phyloP scores from a whole-genome alignment of 306 rosid species.

The Alnus rubra region DNA sequence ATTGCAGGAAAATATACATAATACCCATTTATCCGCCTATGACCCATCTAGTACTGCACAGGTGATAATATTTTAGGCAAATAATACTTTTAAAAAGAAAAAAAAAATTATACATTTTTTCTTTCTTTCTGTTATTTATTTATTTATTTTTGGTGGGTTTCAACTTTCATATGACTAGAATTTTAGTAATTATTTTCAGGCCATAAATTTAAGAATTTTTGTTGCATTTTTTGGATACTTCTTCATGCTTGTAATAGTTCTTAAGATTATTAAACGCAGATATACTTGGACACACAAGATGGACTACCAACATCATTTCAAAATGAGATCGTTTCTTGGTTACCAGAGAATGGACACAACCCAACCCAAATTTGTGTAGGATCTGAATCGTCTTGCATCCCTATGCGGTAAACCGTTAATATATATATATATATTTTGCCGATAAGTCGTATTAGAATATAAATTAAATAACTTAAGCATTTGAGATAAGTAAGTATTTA shows the following conservation, averaged over 20 bases:
- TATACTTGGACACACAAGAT: slow-evolving; percentile 1
- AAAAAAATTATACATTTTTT: too few species aligned
- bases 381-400: slow-evolving; percentile 44
- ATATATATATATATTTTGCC: too few species aligned
- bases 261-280: background rate
- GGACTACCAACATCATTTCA: slow-evolving; percentile 52
- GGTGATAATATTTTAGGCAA: slow-evolving; percentile 23
- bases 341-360: slow-evolving; percentile 47
- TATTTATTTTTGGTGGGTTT: too few species aligned
- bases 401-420: background rate
- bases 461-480: too few species aligned
- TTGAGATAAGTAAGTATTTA: too few species aligned
- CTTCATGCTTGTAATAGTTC: background rate
- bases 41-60: slow-evolving; percentile 49
- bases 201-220: background rate
- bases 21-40: slow-evolving; percentile 50
- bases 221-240: background rate
- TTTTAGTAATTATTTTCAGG: too few species aligned
- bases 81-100: too few species aligned
- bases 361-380: slow-evolving; percentile 49
- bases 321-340: slow-evolving; percentile 48
- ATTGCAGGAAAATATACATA: slow-evolving; percentile 53
- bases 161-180: too few species aligned
- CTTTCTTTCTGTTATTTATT: too few species aligned
- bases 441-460: too few species aligned